Evolutionary conservation across 2,329 filamentous ascomycete genomes (phyloP).

Genomic region (Fusarium xyrophilum): DNA sequence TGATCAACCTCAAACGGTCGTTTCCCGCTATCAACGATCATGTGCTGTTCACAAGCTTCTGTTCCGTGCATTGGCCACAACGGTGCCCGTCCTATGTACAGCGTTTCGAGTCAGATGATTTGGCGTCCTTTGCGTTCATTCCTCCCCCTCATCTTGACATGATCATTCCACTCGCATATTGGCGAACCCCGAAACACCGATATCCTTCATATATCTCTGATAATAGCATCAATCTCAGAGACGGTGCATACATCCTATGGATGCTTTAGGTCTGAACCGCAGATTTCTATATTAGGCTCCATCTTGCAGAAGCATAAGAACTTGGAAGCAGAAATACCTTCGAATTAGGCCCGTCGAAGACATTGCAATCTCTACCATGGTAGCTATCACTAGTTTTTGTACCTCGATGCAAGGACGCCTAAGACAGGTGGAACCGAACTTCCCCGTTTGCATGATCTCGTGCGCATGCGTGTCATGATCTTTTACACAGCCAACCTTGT

Average conservation of each 20-base stretch:
- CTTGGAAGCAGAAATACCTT: neutral
- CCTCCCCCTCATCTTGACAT: neutral
- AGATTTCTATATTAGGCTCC: neutral
- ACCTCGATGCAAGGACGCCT: neutral
- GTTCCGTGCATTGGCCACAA: constrained; percentile 12
- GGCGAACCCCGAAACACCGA: constrained; percentile 12
- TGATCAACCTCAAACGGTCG: constrained; percentile 14
- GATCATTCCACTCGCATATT: constrained; percentile 12
- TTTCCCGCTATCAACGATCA: constrained; percentile 21
- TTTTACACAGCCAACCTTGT: constrained; percentile 18
- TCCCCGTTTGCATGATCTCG: constrained; percentile 27
- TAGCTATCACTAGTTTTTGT: neutral
- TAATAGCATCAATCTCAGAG: neutral
- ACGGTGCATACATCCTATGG: neutral
- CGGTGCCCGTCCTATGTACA: constrained; percentile 18
- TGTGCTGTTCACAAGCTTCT: constrained; percentile 29
- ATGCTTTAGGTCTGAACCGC: neutral
- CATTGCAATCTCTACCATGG: neutral
- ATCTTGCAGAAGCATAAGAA: neutral
- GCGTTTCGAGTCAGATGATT: constrained; percentile 35
- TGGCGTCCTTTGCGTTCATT: constrained; percentile 3
- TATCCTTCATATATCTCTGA: neutral
- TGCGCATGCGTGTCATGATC: constrained; percentile 29
- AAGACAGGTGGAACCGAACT: constrained; percentile 7
- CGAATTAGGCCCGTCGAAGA: neutral